These are phyloP conservation scores for Globisporangium uncinulatum DNA, from an alignment of 352 stramenopile species.

Conservation along the genomic window DNA sequence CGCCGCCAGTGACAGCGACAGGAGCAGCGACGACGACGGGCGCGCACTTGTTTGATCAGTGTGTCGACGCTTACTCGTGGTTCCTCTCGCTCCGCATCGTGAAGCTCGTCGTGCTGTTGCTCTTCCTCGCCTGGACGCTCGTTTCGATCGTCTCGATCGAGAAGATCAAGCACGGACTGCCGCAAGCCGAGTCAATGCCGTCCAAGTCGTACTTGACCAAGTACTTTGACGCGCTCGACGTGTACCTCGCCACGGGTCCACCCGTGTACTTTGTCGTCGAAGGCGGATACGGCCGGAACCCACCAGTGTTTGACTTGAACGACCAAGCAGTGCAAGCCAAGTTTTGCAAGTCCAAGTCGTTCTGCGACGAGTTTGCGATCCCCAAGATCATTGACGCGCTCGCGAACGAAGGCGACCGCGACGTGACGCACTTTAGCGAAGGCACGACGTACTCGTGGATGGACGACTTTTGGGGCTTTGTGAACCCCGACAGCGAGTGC, in stretches of 20 bases:
- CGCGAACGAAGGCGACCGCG: slow-evolving; percentile 22
- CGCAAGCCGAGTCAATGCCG: slow-evolving; percentile 48
- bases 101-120: slow-evolving; percentile 51
- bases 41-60: slow-evolving; percentile 34
- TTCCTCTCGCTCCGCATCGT: slow-evolving; percentile 36
- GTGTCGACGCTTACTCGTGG: slow-evolving; percentile 31
- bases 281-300: slow-evolving; percentile 46
- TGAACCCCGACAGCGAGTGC: slow-evolving; percentile 54
- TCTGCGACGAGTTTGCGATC: slow-evolving; percentile 53
- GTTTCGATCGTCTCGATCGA: slow-evolving; percentile 51
- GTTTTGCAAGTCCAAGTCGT: slow-evolving; percentile 56
- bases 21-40: slow-evolving; percentile 7
- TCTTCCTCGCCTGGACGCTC: slow-evolving; percentile 42
- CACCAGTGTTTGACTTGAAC: slow-evolving; percentile 26
- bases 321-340: slow-evolving; percentile 28
- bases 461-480: slow-evolving; percentile 72
- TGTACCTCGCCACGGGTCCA: slow-evolving; percentile 35
- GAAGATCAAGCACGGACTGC: slow-evolving; percentile 45
- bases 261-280: slow-evolving; percentile 73
- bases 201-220: slow-evolving; percentile 50
- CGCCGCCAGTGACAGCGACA: neutral
- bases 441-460: slow-evolving; percentile 61
- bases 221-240: slow-evolving; percentile 46
- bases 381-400: slow-evolving; percentile 58
- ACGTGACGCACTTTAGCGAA: slow-evolving; percentile 41